Evolutionary conservation across 1,139 yeast species (phyloP).

Genomic region (Groenewaldozyma sp.): DNA sequence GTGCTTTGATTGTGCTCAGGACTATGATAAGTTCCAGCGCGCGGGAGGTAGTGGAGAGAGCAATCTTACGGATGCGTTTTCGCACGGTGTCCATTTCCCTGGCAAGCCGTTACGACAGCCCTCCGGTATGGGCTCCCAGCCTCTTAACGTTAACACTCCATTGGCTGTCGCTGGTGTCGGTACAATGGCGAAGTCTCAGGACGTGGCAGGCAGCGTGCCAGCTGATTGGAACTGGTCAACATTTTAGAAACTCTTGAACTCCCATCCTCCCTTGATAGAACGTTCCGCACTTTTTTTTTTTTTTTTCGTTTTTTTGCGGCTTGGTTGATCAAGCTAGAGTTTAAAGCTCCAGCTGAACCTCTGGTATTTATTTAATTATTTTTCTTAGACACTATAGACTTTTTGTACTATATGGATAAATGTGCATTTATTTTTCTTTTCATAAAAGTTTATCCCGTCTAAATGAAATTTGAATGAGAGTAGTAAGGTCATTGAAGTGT

Average conservation of each 20-base stretch:
- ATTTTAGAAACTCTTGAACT: too few relatives aligned
- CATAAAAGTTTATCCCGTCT: too few relatives aligned
- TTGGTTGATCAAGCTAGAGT: too few relatives aligned
- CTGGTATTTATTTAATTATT: too few relatives aligned
- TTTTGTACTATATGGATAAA: too few relatives aligned
- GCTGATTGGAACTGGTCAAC: constrained; percentile 40
- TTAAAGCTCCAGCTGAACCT: too few relatives aligned
- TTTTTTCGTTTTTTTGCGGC: too few relatives aligned
- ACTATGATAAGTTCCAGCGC: constrained; percentile 6
- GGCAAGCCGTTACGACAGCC: not conserved
- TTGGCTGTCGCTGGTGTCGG: not conserved
- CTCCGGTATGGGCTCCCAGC: not conserved
- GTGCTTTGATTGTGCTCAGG: constrained; percentile 55
- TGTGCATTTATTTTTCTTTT: too few relatives aligned
- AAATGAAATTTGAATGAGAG: too few relatives aligned
- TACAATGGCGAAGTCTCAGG: constrained; percentile 4
- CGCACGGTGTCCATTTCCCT: not conserved
- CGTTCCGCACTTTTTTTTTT: too few relatives aligned
- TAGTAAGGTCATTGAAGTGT: too few relatives aligned
- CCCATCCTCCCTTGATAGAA: too few relatives aligned
- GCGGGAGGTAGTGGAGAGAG: not conserved
- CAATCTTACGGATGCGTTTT: not conserved
- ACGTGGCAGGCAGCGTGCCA: constrained; percentile 28
- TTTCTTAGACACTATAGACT: not conserved
- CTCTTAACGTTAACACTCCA: not conserved